Base-by-base conservation (phyloP, 768 basidiomycete species). In the Mycena galericulata region DNA sequence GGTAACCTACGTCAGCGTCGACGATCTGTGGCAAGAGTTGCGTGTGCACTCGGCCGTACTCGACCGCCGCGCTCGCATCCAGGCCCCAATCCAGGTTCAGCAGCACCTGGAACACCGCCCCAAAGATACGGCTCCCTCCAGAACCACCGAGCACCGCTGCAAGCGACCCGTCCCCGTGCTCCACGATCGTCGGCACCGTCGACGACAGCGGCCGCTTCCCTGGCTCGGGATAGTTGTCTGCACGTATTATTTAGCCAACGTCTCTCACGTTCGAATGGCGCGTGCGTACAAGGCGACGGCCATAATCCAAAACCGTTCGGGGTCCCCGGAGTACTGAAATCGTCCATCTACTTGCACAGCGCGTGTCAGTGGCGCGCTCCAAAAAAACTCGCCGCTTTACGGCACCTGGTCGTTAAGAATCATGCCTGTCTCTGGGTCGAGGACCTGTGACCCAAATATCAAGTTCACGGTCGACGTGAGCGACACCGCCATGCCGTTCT, bases 171-270 rank as follows among this genome's bases (percentile, higher is more conserved):
- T 96, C 87, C 0, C 79, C 76, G 69, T 93, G 73, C 74, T 98
- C 95, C 12, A 98, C 77, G 68, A 99, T 95, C 0, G 89, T 88
- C 0, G 97, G 92, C 3, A 85, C 77, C 0, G 86, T 98, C 1
- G 96, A 98, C 0, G 96, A 98, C 26, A 99, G 79, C 0, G 97
- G 95, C 4, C 96, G 91, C 79, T 98, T 99, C 9, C 92, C 89
- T 2, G 94, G 86, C 69, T 89, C 90, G 8, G 97, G 96, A 72
- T 94, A 97, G 77, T 98, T 98, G 80, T 89, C 94, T 95, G 41
- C 20, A 22, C n/a, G 24, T 22, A 47, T 22, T 18, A 57, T 34
- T 62, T 30, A 40, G 10, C 11, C n/a, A 7, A 17, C 4, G 27
- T 41, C n/a, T 29, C 17, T 9, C 26, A 29, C 11, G 50, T 12